Base-by-base conservation (phyloP, 768 basidiomycete genomes). In the Pleurotus cornucopiae region DNA sequence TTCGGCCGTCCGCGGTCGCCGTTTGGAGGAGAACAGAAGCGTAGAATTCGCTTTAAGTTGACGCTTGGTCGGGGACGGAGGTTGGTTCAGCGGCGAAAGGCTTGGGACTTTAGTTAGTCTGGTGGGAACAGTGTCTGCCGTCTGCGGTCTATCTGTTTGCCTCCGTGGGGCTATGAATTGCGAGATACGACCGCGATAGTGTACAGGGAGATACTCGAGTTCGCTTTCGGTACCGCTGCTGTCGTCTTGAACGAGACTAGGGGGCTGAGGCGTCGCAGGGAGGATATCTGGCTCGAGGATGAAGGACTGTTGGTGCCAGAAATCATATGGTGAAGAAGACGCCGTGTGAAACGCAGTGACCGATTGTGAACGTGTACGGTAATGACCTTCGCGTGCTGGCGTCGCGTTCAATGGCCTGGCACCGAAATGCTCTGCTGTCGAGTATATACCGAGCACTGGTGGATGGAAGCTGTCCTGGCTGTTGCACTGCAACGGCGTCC, bases 401-500 rank as follows among this genome's bases (percentile, higher is more conserved):
- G 20, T 45, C 26, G 54, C 51, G 41, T 14, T 41, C 6, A 38
- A 53, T 7, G 51, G 51, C 39, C 51, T 53, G 4, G 51, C 51
- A 26, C 51, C 51, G 25, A 37, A 53, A 18, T 1, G 41, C 39
- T 53, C 51, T 6, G 51, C 39, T 14, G 51, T 23, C 9, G 34
- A 2, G 7, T 18, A 41, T 40, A 30, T 11, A 20, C 51, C 41
- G 48, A 49, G 26, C 20, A 16, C 46, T 55, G 41, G 54, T 13
- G 54, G 18, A 23, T n/a, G 34, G 11, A 55, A 30, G 41, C 37
- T 46, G 20, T 55, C 54, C 39, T 57, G 56, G 49, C 46, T 48
- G 18, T 26, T 34, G 6, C 40, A 38, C 9, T 34, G 46, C 23
- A 74, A 67, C 14, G 72, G 69, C 16, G 73, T 73, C 60, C 76